Evolutionary conservation across 164 flowering plant genomes (phyloP).

Genomic region (Dillenia turbinata): DNA sequence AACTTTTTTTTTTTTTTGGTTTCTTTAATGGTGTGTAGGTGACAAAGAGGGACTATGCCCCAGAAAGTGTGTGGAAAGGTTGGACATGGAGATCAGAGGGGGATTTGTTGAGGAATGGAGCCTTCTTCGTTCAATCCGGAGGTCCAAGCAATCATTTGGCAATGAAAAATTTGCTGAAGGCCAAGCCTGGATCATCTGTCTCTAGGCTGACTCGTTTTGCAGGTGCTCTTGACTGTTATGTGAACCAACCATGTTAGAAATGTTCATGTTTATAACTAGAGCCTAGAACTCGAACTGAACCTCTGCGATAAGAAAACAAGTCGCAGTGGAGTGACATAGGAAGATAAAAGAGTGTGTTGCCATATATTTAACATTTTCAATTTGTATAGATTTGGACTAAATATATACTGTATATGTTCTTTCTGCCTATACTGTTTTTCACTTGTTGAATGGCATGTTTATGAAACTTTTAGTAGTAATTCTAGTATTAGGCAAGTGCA

Average conservation of each 20-base stretch:
- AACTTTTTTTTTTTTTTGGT: too few relatives aligned
- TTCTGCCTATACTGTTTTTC: too few relatives aligned
- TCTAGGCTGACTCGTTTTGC: conserved; percentile 54
- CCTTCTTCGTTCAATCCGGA: conserved; percentile 58
- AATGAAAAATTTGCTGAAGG: conserved; percentile 29
- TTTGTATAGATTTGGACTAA: neutral
- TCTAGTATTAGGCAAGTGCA: too few relatives aligned
- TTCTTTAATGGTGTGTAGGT: conserved; percentile 21
- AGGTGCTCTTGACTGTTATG: conserved; percentile 41
- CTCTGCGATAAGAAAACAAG: neutral
- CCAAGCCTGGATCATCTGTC: conserved; percentile 56
- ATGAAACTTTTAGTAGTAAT: too few relatives aligned
- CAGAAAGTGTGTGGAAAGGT: conserved; percentile 45
- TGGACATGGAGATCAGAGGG: conserved; percentile 82
- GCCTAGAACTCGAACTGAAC: too few relatives aligned
- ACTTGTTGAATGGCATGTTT: too few relatives aligned
- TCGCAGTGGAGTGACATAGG: neutral
- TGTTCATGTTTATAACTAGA: neutral
- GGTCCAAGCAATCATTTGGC: conserved; percentile 6
- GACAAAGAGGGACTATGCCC: conserved; percentile 54
- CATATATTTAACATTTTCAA: neutral
- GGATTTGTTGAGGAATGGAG: conserved; percentile 69
- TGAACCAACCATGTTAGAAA: conserved; percentile 28
- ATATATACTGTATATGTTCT: neutral
- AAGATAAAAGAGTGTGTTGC: neutral